Conservation (phyloP, 2,329 filamentous ascomycete species). For the Alternaria hordeiaustralica region DNA sequence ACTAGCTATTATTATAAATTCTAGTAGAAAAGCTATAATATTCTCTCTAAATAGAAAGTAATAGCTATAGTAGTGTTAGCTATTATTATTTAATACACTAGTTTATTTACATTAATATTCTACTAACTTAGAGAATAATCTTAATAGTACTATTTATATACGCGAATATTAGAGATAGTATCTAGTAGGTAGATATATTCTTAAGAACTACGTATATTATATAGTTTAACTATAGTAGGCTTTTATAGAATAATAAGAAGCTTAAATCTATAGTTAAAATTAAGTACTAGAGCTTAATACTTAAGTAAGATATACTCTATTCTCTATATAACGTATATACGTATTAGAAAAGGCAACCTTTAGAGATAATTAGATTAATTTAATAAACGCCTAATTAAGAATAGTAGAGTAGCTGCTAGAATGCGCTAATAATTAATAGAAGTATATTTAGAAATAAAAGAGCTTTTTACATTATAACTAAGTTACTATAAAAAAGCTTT, state of each 20-base stretch:
- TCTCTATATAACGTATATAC: conserved; percentile 68
- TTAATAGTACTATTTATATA: conserved; percentile 71
- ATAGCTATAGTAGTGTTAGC: conserved; percentile 62
- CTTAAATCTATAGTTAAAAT: conserved; percentile 37
- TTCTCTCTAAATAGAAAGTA: conserved; percentile 74
- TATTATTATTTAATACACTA: conserved; percentile 11
- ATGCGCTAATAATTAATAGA: conserved; percentile 52
- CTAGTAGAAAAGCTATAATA: conserved; percentile 74
- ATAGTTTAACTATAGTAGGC: conserved; percentile 68
- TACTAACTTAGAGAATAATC: conserved; percentile 75
- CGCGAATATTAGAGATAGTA: conserved; percentile 78
- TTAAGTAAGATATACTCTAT: conserved; percentile 66
- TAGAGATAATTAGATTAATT: conserved; percentile 79
- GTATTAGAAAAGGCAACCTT: conserved; percentile 67
- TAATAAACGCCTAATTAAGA: conserved; percentile 72
- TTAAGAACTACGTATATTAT: conserved; percentile 81
- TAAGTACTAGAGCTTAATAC: conserved; percentile 15
- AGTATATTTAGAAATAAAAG: background rate
- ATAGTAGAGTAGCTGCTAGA: conserved; percentile 90
- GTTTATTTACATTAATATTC: conserved; percentile 77
- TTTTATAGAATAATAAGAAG: background rate
- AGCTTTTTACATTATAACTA: too few relatives aligned
- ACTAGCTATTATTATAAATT: conserved; percentile 85
- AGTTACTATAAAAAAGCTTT: too few relatives aligned
- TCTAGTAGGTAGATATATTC: conserved; percentile 89